A percentile compares a stretch with the other conserved stretches of the same genome.
Evolutionary conservation across 257 asterid genomes (phyloP).

Genomic region (Ajuga chamaepitys): DNA sequence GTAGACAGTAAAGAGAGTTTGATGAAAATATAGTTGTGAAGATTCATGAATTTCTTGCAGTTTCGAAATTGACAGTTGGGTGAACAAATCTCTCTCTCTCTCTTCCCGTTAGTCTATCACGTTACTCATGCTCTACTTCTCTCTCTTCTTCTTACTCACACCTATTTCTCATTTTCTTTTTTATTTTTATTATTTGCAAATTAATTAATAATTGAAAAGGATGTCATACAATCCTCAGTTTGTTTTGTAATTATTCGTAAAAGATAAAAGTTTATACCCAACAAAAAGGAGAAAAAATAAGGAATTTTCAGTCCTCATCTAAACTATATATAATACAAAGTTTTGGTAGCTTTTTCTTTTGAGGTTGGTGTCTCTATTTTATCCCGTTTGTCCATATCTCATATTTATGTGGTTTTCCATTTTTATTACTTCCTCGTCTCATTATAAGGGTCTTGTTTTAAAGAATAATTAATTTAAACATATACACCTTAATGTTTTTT

Average conservation of each 20-base stretch:
- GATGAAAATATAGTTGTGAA: constrained; percentile 13
- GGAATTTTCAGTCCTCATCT: neutral
- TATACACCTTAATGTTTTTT: too few species aligned
- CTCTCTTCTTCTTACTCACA: constrained; percentile 18
- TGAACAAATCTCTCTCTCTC: neutral
- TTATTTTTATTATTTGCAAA: neutral
- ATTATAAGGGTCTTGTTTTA: too few species aligned
- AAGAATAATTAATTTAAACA: too few species aligned
- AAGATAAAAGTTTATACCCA: neutral
- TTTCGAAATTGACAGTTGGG: constrained; percentile 18
- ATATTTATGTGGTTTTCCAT: neutral
- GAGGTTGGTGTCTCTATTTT: neutral
- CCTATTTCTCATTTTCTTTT: neutral
- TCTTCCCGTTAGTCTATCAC: constrained; percentile 15
- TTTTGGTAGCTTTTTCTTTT: neutral
- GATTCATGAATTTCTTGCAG: constrained; percentile 33
- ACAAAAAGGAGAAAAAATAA: neutral
- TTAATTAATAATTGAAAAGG: neutral
- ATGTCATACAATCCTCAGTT: neutral
- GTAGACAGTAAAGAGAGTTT: neutral
- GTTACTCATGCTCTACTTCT: constrained; percentile 20
- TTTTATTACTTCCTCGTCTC: neutral
- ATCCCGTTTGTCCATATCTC: neutral
- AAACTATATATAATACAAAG: neutral
- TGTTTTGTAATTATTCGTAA: neutral